A percentile compares a stretch with the other conserved stretches of the same genome.
These are phyloP conservation scores for Obba rivulosa DNA, from an alignment of 768 basidiomycete species.

Conservation along the genomic window DNA sequence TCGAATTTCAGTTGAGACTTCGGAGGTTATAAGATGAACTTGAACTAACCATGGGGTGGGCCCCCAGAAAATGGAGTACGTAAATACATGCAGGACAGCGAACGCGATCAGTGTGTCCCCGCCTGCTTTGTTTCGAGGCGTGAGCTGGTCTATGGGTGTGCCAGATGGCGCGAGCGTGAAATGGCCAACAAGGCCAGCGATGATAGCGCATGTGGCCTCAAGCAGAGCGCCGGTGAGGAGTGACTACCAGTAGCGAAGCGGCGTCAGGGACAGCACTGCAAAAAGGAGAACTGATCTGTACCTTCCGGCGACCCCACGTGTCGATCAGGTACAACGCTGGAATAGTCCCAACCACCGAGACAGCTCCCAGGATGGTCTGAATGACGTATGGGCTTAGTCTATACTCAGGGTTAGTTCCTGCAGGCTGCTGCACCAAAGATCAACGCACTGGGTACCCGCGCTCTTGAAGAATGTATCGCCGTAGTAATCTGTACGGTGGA, in stretches of 20 bases:
- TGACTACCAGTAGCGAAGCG: conserved; percentile 32
- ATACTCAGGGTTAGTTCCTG: background rate
- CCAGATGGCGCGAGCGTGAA: conserved; percentile 51
- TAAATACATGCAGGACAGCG: conserved; percentile 71
- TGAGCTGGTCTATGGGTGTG: conserved; percentile 43
- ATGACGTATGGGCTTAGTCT: conserved; percentile 52
- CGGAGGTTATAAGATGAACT: background rate
- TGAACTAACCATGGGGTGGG: conserved; percentile 44
- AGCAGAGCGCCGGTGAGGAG: conserved; percentile 59
- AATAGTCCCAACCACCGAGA: conserved; percentile 66
- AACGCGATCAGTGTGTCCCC: conserved; percentile 70
- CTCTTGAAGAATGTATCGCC: conserved; percentile 78
- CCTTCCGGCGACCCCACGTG: conserved; percentile 65
- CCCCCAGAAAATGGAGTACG: conserved; percentile 73
- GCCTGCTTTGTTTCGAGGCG: conserved; percentile 51
- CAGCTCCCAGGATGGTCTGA: conserved; percentile 68
- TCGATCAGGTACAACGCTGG: conserved; percentile 72
- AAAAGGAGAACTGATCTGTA: conserved; percentile 20
- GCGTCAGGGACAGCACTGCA: no score
- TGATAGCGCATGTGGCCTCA: conserved; percentile 57
- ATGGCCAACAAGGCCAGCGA: conserved; percentile 71
- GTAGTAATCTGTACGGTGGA: conserved; percentile 58
- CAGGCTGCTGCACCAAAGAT: background rate
- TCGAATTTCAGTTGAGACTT: background rate
- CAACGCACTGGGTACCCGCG: conserved; percentile 54